phyloP scores from a whole-genome alignment of 2,329 filamentous ascomycete species.

The Lachnellula subtilissima region DNA sequence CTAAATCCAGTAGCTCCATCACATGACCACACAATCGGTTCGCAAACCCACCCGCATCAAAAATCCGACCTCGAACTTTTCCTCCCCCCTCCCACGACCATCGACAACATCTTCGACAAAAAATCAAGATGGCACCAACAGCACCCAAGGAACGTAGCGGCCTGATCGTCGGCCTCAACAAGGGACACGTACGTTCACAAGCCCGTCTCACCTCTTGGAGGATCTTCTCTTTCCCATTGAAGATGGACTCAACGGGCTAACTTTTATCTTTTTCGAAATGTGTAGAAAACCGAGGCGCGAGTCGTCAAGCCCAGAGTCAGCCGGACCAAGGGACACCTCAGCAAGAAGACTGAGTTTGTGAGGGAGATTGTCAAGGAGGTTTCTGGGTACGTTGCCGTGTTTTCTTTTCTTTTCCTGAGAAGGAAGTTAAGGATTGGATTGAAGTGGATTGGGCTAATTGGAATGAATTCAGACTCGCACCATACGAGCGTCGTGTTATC shows the following conservation, averaged over 20 bases:
- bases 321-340: slow-evolving; percentile 89
- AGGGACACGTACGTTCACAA: slow-evolving; percentile 53
- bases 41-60: not conserved
- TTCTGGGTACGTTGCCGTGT: slow-evolving; percentile 64
- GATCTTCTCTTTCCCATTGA: slow-evolving; percentile 48
- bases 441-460: not conserved
- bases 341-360: slow-evolving; percentile 95
- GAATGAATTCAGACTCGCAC: slow-evolving; percentile 61
- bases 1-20: not conserved
- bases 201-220: slow-evolving; percentile 66
- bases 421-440: not conserved
- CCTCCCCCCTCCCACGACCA: not conserved
- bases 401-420: not conserved
- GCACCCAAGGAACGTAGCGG: slow-evolving; percentile 54
- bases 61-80: slow-evolving; percentile 15
- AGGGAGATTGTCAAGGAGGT: slow-evolving; percentile 98
- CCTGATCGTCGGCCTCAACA: slow-evolving; percentile 58
- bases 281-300: slow-evolving; percentile 78
- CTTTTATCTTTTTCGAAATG: slow-evolving; percentile 8
- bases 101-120: slow-evolving; percentile 12
- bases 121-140: slow-evolving; percentile 50
- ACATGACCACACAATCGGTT: slow-evolving; percentile 4
- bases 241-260: slow-evolving; percentile 49
- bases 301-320: slow-evolving; percentile 74
- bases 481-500: slow-evolving; percentile 97